Evolutionary conservation across 495 filamentous ascomycete species (phyloP).

Genomic region (Penicillium cosmopolitanum): DNA sequence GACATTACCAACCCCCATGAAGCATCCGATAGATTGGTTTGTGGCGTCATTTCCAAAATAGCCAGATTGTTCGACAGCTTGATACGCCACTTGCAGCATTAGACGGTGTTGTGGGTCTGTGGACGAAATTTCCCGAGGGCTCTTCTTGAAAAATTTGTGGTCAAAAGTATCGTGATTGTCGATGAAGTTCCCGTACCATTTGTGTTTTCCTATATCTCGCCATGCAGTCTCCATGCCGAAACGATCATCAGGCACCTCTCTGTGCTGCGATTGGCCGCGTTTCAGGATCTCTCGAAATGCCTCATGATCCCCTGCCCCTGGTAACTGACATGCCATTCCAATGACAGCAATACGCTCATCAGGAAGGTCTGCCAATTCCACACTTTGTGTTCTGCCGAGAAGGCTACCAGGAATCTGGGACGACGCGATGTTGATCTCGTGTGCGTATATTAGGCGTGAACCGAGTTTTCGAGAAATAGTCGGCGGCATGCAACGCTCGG

Average conservation of each 20-base stretch:
- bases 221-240: slow-evolving; percentile 15
- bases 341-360: slow-evolving; percentile 44
- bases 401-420: neutral
- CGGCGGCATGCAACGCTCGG: slow-evolving; percentile 38
- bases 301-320: slow-evolving; percentile 42
- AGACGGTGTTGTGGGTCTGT: slow-evolving; percentile 58
- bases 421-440: slow-evolving; percentile 12
- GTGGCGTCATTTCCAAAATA: slow-evolving; percentile 20
- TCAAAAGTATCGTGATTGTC: slow-evolving; percentile 51
- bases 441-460: slow-evolving; percentile 22
- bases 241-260: slow-evolving; percentile 35
- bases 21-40: slow-evolving; percentile 29
- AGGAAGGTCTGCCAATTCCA: neutral
- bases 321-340: slow-evolving; percentile 47
- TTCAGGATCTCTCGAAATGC: slow-evolving; percentile 42
- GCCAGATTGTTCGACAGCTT: slow-evolving; percentile 48
- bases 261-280: slow-evolving; percentile 38
- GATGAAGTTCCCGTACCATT: slow-evolving; percentile 54
- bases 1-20: slow-evolving; percentile 30
- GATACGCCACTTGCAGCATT: slow-evolving; percentile 50
- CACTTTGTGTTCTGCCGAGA: neutral
- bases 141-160: slow-evolving; percentile 54
- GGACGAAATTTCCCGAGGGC: slow-evolving; percentile 45
- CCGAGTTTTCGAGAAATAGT: slow-evolving; percentile 29
- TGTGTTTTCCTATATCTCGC: slow-evolving; percentile 18